Evolutionary conservation across 306 rosid species (phyloP), one percentile per base, ranked within the genome.

Genomic region (Vicia sativa): DNA sequence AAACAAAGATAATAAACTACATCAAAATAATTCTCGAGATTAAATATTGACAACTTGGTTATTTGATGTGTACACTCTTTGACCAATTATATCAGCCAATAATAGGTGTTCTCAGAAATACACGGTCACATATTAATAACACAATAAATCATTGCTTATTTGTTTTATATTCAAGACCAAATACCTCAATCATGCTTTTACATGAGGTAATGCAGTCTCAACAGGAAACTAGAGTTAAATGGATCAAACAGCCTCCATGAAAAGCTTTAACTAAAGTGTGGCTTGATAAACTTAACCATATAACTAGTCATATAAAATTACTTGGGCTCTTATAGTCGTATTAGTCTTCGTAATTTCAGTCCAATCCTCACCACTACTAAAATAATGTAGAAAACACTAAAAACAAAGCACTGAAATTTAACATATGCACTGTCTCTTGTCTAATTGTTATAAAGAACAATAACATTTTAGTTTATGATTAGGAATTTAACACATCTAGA

Each of bases 31-130:
- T 19, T 41, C 16, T 57, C 3, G 42, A 35, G 26, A 35, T 39
- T 21, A 37, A 62, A 41, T 34, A 21, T 56, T 62, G 35, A 42
- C 44, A 19, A 55, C 19, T n/a, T 18, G 16, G 56, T 9, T 37
- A 26, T 44, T 41, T 59, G n/a, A 16, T 49, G 16, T 42, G 16
- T 21, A 71, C 54, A 53, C 31, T 26, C 53, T 25, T 18, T 42
- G 41, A 44, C 67, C 62, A 42, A 41, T 67, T 68, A 67, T 42
- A 64, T 25, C 28, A 65, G 59, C 45, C 52, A 39, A 66, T 23
- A 50, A 44, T 14, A 41, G 56, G 48, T 58, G 50, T 58, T 28
- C 9, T 50, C 19, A 25, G 66, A 15, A 60, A 60, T 60, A 39
- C 52, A 66, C 9, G 6, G 2, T 31, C 74, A 59, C 14, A 50